A percentile compares a stretch with the other conserved stretches of the same genome.
phyloP scores from a whole-genome alignment of 2,329 filamentous ascomycete species.

The Colletotrichum destructivum region DNA sequence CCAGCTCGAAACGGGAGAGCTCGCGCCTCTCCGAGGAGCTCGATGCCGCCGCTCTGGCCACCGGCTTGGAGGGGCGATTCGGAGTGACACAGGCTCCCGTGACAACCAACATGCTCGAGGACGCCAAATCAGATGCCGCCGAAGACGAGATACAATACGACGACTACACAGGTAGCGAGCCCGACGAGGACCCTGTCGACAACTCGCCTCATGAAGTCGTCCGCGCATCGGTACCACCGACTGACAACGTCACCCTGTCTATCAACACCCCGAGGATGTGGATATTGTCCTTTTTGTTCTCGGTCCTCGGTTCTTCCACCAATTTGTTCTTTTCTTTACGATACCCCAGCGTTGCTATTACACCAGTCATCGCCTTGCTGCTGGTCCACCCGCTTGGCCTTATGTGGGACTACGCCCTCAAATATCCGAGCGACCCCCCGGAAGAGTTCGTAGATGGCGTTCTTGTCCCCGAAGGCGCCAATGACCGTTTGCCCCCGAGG shows the following conservation, averaged over 20 bases:
- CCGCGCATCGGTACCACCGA: conserved; percentile 82
- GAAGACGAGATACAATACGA: conserved; percentile 46
- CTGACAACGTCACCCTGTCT: conserved; percentile 82
- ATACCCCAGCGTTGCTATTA: conserved; percentile 92
- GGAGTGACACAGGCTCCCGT: conserved; percentile 65
- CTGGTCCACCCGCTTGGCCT: conserved; percentile 88
- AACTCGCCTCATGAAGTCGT: conserved; percentile 86
- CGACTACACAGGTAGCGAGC: conserved; percentile 54
- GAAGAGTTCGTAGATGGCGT: conserved; percentile 56
- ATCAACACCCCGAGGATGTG: conserved; percentile 93
- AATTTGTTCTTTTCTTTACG: conserved; percentile 91
- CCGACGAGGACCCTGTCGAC: conserved; percentile 69
- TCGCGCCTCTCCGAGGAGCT: conserved; percentile 63
- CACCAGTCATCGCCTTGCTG: conserved; percentile 87
- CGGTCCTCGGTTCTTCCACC: conserved; percentile 84
- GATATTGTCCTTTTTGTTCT: conserved; percentile 84
- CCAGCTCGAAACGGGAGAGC: conserved; percentile 51
- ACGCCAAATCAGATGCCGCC: conserved; percentile 47
- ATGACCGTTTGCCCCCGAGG: conserved; percentile 21
- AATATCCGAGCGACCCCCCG: conserved; percentile 54
- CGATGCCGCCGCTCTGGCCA: conserved; percentile 65
- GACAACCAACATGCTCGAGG: conserved; percentile 61
- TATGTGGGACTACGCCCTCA: conserved; percentile 82
- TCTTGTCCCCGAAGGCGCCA: conserved; percentile 32
- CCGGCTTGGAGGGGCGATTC: conserved; percentile 69